Percentiles rank a stretch among this genome's conserved stretches.
Evolutionary conservation across 371 early-diverging fungal genomes (phyloP).

Genomic region (Rhizopus delemar): DNA sequence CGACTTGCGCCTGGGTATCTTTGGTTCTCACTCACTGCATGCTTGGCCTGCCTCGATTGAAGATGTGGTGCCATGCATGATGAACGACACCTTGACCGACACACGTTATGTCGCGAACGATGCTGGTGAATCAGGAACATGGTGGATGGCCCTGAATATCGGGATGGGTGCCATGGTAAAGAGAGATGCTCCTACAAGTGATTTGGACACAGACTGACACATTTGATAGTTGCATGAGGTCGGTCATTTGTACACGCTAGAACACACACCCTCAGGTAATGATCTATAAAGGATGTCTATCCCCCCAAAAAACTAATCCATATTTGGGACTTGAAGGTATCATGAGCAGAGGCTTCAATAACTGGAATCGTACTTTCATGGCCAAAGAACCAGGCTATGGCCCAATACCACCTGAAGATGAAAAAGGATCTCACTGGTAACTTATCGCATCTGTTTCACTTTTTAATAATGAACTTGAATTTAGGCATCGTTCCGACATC

Average conservation of each 20-base stretch:
- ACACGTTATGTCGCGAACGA: slow-evolving; percentile 61
- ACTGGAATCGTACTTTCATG: slow-evolving; percentile 68
- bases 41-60: slow-evolving; percentile 67
- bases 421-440: slow-evolving; percentile 65
- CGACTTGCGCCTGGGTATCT: slow-evolving; percentile 56
- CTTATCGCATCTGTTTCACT: neutral
- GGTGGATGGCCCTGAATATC: slow-evolving; percentile 62
- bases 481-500: slow-evolving; percentile 57
- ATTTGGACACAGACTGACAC: too few species aligned
- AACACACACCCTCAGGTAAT: slow-evolving; percentile 56
- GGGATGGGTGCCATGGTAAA: slow-evolving; percentile 69
- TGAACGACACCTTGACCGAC: slow-evolving; percentile 60
- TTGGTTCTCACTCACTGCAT: slow-evolving; percentile 68
- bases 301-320: too few species aligned
- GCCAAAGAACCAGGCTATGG: slow-evolving; percentile 53
- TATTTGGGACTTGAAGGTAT: slow-evolving; percentile 39
- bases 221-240: slow-evolving; percentile 60
- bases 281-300: too few species aligned
- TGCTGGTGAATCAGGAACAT: slow-evolving; percentile 57
- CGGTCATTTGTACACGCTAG: slow-evolving; percentile 62
- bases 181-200: too few species aligned
- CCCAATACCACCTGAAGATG: slow-evolving; percentile 53
- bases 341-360: slow-evolving; percentile 69
- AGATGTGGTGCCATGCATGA: slow-evolving; percentile 56
- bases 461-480: neutral